Conservation (phyloP, 495 filamentous ascomycete genomes). For the Podospora fimiseda region DNA sequence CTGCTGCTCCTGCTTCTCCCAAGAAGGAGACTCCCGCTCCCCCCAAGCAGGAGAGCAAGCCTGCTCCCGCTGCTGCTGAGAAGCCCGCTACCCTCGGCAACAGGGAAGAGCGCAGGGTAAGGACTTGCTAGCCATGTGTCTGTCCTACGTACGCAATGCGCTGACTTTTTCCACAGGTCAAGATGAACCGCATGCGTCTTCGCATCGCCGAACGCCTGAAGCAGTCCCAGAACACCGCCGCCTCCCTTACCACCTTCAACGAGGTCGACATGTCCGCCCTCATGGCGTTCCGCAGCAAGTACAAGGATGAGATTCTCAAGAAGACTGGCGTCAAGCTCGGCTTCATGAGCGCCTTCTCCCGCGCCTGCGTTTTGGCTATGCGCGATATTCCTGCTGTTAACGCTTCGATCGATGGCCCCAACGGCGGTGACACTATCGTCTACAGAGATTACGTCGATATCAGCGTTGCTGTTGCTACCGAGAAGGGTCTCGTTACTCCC, state of each 20-base stretch:
- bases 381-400: conserved; percentile 93
- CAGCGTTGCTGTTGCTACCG: conserved; percentile 93
- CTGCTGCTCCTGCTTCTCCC: conserved; percentile 24
- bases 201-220: conserved; percentile 96
- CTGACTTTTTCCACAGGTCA: conserved; percentile 56
- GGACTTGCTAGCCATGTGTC: conserved; percentile 17
- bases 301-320: conserved; percentile 94
- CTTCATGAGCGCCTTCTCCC: conserved; percentile 97
- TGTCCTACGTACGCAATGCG: background rate
- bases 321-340: conserved; percentile 96
- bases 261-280: conserved; percentile 98
- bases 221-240: conserved; percentile 98
- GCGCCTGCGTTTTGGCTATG: conserved; percentile 88
- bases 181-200: conserved; percentile 99
- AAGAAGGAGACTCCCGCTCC: conserved; percentile 25
- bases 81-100: conserved; percentile 51
- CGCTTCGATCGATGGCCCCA: conserved; percentile 92
- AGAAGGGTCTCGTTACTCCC: conserved; percentile 94
- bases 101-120: conserved; percentile 83
- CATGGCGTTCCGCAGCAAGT: conserved; percentile 93
- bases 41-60: conserved; percentile 41
- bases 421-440: conserved; percentile 93
- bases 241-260: conserved; percentile 96
- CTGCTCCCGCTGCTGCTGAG: conserved; percentile 36
- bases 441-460: conserved; percentile 98